Evolutionary conservation across 2,329 filamentous ascomycete species (phyloP).

Genomic region (Xylariaceae sp.): DNA sequence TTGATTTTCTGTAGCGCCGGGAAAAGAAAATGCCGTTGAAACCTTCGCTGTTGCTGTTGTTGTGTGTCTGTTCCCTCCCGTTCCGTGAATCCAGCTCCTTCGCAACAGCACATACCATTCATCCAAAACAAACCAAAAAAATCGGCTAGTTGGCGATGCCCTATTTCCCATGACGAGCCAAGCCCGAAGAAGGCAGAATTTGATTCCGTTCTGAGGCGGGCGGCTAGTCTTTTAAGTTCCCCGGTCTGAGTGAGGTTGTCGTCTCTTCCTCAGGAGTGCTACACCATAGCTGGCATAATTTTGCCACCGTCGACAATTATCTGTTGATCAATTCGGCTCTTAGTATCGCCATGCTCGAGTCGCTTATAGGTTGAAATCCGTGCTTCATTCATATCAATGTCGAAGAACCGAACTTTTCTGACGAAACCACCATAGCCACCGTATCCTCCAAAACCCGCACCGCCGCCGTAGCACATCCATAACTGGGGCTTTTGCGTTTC

Average conservation of each 20-base stretch:
- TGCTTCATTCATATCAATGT: constrained; percentile 89
- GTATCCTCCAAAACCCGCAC: constrained; percentile 90
- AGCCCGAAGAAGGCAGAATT: not conserved
- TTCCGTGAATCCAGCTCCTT: not conserved
- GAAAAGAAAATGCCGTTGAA: too few relatives aligned
- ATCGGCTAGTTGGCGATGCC: not conserved
- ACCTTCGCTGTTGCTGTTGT: too few relatives aligned
- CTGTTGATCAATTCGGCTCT: constrained; percentile 62
- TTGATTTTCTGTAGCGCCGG: too few relatives aligned
- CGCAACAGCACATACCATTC: not conserved
- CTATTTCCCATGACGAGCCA: not conserved
- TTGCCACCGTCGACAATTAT: constrained; percentile 67
- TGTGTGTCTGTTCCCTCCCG: not conserved
- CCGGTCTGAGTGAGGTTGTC: not conserved
- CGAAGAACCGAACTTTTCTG: constrained; percentile 83
- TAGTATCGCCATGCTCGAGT: constrained; percentile 67
- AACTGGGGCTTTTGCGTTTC: constrained; percentile 65
- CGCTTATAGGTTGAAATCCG: constrained; percentile 92
- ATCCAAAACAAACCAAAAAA: not conserved
- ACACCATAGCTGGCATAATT: constrained; percentile 30
- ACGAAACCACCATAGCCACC: constrained; percentile 86
- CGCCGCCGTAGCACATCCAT: constrained; percentile 99
- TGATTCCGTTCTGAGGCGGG: not conserved
- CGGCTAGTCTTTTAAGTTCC: not conserved
- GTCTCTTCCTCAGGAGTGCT: constrained; percentile 6